Evolutionary conservation across 176 grass and related monocot genomes (phyloP).

Genomic region (Ananas comosus): DNA sequence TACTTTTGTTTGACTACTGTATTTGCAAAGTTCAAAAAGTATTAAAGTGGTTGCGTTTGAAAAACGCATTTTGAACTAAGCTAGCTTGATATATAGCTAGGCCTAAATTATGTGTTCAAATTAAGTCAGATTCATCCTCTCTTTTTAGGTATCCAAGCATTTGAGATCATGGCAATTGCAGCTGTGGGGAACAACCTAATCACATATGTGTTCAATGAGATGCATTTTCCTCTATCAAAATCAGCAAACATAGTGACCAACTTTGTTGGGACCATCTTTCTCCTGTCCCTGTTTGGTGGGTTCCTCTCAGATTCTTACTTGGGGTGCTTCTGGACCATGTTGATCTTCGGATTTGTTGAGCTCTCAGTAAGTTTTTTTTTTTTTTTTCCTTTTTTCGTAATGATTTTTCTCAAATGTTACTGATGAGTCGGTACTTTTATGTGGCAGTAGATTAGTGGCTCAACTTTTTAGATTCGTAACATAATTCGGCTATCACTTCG

Average conservation of each 20-base stretch:
- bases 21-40: too few relatives aligned
- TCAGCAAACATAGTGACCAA: conserved; percentile 88
- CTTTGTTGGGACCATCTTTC: conserved; percentile 93
- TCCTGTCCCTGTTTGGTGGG: conserved; percentile 71
- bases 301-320: conserved; percentile 97
- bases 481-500: too few relatives aligned
- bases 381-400: too few relatives aligned
- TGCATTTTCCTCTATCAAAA: conserved; percentile 81
- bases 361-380: conserved; percentile 46
- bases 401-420: too few relatives aligned
- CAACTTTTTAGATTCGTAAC: too few relatives aligned
- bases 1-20: too few relatives aligned
- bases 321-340: conserved; percentile 93
- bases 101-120: too few relatives aligned
- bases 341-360: conserved; percentile 95
- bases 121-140: not conserved
- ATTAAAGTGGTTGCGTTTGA: not conserved
- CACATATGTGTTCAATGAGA: conserved; percentile 98
- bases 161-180: conserved; percentile 98
- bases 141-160: conserved; percentile 67
- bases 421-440: too few relatives aligned
- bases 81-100: too few relatives aligned
- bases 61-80: too few relatives aligned
- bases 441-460: too few relatives aligned
- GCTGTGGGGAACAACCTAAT: conserved; percentile 97